phyloP scores from a whole-genome alignment of 495 filamentous ascomycete species.

The Xylaria longipes region DNA sequence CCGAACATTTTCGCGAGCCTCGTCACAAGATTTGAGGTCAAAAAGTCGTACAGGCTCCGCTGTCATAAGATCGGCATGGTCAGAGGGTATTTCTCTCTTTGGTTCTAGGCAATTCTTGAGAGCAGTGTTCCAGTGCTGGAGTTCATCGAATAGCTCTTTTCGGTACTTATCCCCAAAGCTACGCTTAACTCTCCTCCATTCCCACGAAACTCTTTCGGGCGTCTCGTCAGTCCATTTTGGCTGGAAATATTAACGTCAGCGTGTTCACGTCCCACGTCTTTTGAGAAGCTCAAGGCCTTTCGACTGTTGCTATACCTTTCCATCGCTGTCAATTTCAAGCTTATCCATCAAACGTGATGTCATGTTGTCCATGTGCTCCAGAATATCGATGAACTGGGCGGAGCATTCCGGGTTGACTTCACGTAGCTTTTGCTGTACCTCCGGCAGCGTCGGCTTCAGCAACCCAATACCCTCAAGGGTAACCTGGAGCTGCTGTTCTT shows the following conservation, averaged over 20 bases:
- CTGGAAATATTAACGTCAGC: background rate
- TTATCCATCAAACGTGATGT: background rate
- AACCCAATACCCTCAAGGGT: background rate
- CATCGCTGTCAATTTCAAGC: background rate
- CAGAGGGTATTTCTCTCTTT: background rate
- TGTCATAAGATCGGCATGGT: background rate
- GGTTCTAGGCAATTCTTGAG: background rate
- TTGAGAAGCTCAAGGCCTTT: background rate
- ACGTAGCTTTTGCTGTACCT: background rate
- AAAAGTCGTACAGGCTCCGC: background rate
- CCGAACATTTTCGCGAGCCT: background rate
- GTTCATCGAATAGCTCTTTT: background rate
- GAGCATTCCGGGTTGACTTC: background rate
- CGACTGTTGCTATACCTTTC: background rate
- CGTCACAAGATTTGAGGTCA: background rate
- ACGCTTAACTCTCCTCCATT: conserved; percentile 4
- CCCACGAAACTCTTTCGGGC: background rate
- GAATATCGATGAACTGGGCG: background rate
- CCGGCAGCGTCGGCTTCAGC: background rate
- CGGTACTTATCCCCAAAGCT: background rate
- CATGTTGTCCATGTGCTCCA: background rate
- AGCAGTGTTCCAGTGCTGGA: background rate
- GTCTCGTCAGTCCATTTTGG: background rate
- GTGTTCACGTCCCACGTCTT: background rate
- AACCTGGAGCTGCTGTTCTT: background rate